Base-by-base conservation (phyloP, 2,329 filamentous ascomycete species). In the Verticillium dahliae region DNA sequence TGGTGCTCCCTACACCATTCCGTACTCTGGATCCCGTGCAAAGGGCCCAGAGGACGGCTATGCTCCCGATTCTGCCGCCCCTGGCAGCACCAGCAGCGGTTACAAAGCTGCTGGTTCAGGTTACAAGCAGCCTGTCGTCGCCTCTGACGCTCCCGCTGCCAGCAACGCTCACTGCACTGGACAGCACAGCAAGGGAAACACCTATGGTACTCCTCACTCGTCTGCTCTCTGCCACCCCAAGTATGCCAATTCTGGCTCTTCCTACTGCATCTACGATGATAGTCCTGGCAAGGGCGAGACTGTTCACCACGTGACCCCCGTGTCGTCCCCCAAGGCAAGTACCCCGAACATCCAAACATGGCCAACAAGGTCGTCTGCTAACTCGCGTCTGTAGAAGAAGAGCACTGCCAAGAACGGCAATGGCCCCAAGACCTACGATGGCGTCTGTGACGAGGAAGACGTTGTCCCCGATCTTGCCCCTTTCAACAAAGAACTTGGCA, bases 1-100 rank as follows among this genome's bases (percentile, higher is more conserved):
- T n/a, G 67, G 66, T 55, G 67, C 65, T 50, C 69, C 69, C 1
- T 69, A 71, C 61, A 71, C 68, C 14, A 65, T 67, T 15, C 69
- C 69, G 22, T 70, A 71, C 63, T 69, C 66, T 9, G 68, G 68
- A 18, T 62, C 63, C 6, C 65, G 67, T 14, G 64, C 67, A n/a
- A 56, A 67, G 39, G 67, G 63, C 57, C 65, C 62, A 6, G 62
- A 61, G 22, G 58, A 65, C 13, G 66, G 65, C 27, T 54, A 64
- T 14, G 56, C 62, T 11, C 60, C 60, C 15, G 60, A 57, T 15
- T 33, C 33, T 52, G 18, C n/a, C 18, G n/a, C n/a, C 7, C 45
- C 45, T 52, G 45, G n/a, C 4, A 22, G 18, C 18, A 9, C 11
- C 45, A 7, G n/a, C 9, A 10, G 45, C 18, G 45, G 45, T 27